A percentile compares a stretch with the other conserved stretches of the same genome.
Evolutionary conservation across 345 rosid species (phyloP).

Genomic region (Aquilaria yunnanensis): DNA sequence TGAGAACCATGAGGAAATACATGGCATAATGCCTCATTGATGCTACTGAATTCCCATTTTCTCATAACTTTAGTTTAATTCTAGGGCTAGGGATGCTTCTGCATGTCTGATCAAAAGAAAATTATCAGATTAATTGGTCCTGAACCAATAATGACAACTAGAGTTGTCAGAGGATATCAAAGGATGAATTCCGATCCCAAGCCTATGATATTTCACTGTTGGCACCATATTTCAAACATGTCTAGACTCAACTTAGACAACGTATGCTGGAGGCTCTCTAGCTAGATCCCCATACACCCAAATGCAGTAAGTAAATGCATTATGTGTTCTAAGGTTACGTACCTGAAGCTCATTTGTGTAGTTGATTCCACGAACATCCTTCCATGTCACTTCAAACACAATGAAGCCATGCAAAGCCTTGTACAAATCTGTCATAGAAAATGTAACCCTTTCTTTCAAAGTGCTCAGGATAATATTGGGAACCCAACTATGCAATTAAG

Average conservation of each 20-base stretch:
- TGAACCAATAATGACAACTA: too few species aligned
- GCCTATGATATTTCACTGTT: too few species aligned
- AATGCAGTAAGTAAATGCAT: not conserved
- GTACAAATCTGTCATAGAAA: conserved; percentile 8
- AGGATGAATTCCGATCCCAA: too few species aligned
- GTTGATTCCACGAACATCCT: conserved; percentile 19
- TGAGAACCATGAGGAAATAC: conserved; percentile 14
- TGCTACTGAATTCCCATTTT: conserved; percentile 17
- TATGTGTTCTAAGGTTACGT: not conserved
- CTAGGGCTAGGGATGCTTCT: conserved; percentile 18
- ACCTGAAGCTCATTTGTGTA: conserved; percentile 19
- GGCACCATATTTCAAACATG: too few species aligned
- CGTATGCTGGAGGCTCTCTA: too few species aligned
- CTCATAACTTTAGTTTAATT: conserved; percentile 11
- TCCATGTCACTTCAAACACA: conserved; percentile 20
- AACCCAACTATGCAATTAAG: conserved; percentile 1
- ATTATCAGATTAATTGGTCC: not conserved
- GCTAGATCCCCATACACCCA: too few species aligned
- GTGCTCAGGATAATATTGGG: conserved; percentile 3
- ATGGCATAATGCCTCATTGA: conserved; percentile 9
- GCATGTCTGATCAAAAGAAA: conserved; percentile 4
- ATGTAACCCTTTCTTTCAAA: conserved; percentile 13
- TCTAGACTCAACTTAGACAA: too few species aligned
- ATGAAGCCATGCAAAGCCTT: conserved; percentile 20
- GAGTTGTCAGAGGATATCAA: too few species aligned